Evolutionary conservation across 2,329 filamentous ascomycete species (phyloP).

Genomic region (Pseudofabraea citricarpa): DNA sequence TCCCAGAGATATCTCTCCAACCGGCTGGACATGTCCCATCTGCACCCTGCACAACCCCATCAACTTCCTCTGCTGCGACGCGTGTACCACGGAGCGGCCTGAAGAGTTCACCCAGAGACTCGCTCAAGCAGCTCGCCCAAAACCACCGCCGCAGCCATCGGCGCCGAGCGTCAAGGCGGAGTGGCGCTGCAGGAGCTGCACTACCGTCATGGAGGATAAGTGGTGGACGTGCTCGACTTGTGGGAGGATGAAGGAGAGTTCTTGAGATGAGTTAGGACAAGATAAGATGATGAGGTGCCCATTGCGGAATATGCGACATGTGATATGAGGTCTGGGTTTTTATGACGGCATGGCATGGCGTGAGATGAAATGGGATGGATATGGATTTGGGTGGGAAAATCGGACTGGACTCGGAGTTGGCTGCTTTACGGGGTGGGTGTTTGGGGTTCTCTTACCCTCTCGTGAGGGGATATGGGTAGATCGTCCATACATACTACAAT

Average conservation of each 20-base stretch:
- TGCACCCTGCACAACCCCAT: slow-evolving; percentile 54
- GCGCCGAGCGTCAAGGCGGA: slow-evolving; percentile 11
- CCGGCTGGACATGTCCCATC: slow-evolving; percentile 52
- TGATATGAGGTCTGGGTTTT: no score
- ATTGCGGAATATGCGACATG: no score
- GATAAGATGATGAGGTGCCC: no score
- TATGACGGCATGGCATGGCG: no score
- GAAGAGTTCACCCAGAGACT: slow-evolving; percentile 24
- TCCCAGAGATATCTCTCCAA: slow-evolving; percentile 6
- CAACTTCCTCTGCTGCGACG: slow-evolving; percentile 49
- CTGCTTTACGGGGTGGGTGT: no score
- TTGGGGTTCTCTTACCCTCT: no score
- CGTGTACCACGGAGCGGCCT: slow-evolving; percentile 43
- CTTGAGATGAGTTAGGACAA: no score
- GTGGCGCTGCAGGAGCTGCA: slow-evolving; percentile 51
- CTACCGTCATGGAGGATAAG: slow-evolving; percentile 43
- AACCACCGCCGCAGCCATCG: slow-evolving; percentile 6
- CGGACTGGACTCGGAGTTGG: no score
- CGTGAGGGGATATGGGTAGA: no score
- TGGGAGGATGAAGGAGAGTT: slow-evolving; percentile 48
- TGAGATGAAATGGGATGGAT: no score
- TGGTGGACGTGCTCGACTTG: slow-evolving; percentile 56
- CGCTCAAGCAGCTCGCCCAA: slow-evolving; percentile 6
- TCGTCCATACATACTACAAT: no score
- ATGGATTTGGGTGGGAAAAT: no score